Conservation (phyloP, 2,329 filamentous ascomycete genomes). For the Pyricularia sp. region DNA sequence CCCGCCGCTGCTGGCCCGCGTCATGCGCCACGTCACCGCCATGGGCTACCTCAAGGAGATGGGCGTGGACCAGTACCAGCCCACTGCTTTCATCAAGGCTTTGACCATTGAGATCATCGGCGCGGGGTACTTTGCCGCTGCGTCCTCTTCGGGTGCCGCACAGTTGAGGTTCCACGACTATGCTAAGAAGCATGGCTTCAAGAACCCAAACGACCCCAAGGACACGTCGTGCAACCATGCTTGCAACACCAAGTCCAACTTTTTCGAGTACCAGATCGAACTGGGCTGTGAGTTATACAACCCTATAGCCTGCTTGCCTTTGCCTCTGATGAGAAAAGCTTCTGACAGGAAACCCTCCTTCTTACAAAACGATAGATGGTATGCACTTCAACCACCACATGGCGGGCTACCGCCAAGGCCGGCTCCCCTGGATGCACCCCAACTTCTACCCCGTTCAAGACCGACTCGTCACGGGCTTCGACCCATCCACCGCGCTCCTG, state of each 20-base stretch:
- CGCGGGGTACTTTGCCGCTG: constrained; percentile 18
- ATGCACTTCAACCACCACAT: constrained; percentile 28
- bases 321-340: too few species aligned
- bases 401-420: constrained; percentile 21
- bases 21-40: constrained; percentile 26
- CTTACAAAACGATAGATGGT: too few species aligned
- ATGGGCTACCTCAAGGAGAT: constrained; percentile 30
- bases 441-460: constrained; percentile 21
- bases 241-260: background rate
- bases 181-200: background rate
- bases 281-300: background rate
- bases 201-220: background rate
- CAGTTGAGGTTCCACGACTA: background rate
- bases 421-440: constrained; percentile 18
- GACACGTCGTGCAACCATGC: background rate
- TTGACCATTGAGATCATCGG: constrained; percentile 23
- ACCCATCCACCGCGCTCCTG: constrained; percentile 11
- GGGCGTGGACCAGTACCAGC: constrained; percentile 23
- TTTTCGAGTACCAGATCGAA: background rate
- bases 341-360: too few species aligned
- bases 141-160: background rate
- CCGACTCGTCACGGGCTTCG: constrained; percentile 16
- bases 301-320: constrained; percentile 1
- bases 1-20: constrained; percentile 12
- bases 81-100: constrained; percentile 27